A percentile compares a stretch with the other conserved stretches of the same genome.
These are phyloP conservation scores for Solanum tarapatanum DNA, from an alignment of 257 asterid genomes.

Conservation along the genomic window DNA sequence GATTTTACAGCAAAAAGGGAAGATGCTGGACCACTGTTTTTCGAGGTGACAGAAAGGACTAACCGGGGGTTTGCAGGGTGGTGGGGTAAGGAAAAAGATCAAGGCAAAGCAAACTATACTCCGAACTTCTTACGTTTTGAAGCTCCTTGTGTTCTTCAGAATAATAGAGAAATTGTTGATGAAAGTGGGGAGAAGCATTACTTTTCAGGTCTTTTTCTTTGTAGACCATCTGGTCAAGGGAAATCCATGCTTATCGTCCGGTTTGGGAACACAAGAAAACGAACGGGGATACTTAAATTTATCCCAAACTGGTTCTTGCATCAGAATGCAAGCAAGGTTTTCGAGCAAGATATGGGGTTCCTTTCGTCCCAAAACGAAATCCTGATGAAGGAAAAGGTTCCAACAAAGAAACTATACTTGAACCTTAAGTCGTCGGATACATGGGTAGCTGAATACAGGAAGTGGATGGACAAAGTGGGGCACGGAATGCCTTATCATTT, in stretches of 20 bases:
- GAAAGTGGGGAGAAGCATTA: slow-evolving; percentile 48
- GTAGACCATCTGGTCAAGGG: slow-evolving; percentile 92
- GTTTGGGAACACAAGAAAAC: slow-evolving; percentile 56
- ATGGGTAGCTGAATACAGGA: slow-evolving; percentile 79
- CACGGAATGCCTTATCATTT: slow-evolving; percentile 90
- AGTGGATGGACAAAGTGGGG: slow-evolving; percentile 96
- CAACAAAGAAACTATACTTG: slow-evolving; percentile 64
- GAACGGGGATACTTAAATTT: slow-evolving; percentile 29
- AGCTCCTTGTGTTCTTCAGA: slow-evolving; percentile 83
- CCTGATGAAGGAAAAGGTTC: slow-evolving; percentile 70
- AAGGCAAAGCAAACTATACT: slow-evolving; percentile 31
- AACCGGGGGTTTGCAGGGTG: slow-evolving; percentile 80
- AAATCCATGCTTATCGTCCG: slow-evolving; percentile 93
- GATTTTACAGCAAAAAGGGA: slow-evolving; percentile 81
- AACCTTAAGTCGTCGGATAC: slow-evolving; percentile 73
- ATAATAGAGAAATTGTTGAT: slow-evolving; percentile 49
- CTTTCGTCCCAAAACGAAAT: slow-evolving; percentile 87
- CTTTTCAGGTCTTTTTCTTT: slow-evolving; percentile 66
- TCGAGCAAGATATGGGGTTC: slow-evolving; percentile 97
- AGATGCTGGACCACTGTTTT: slow-evolving; percentile 63
- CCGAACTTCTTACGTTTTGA: slow-evolving; percentile 57
- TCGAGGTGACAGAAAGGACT: slow-evolving; percentile 66
- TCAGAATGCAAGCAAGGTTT: slow-evolving; percentile 83
- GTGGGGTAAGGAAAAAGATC: slow-evolving; percentile 70
- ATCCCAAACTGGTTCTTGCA: slow-evolving; percentile 76